phyloP scores from a whole-genome alignment of 2,329 filamentous ascomycete genomes.

The Fusarium sp. region DNA sequence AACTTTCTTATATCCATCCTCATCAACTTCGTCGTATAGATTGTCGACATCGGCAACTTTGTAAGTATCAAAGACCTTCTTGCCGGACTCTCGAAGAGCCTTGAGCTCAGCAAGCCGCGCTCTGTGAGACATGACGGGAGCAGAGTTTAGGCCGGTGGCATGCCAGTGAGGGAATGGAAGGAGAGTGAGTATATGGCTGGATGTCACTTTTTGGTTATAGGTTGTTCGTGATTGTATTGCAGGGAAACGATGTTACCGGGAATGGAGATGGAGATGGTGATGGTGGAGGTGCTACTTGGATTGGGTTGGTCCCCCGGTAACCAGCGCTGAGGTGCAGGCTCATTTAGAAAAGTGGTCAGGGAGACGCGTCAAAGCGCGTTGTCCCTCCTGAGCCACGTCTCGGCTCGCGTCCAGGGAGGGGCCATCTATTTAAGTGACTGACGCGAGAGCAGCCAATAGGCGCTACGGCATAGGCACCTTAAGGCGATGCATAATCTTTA shows the following conservation, averaged over 20 bases:
- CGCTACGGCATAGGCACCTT: not conserved
- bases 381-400: conserved; percentile 17
- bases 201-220: not conserved
- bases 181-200: not conserved
- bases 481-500: not conserved
- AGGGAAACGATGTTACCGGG: conserved; percentile 8
- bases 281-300: conserved; percentile 14
- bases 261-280: conserved; percentile 5
- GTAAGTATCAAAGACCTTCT: conserved; percentile 89
- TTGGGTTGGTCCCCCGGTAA: conserved; percentile 32
- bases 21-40: conserved; percentile 95
- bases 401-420: conserved; percentile 17
- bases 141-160: conserved; percentile 32
- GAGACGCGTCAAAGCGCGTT: conserved; percentile 30
- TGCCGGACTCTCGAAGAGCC: conserved; percentile 86
- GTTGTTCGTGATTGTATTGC: conserved; percentile 1
- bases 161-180: conserved; percentile 20
- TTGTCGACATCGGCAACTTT: conserved; percentile 84
- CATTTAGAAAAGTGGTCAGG: conserved; percentile 35
- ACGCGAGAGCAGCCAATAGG: conserved; percentile 11
- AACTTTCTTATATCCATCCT: conserved; percentile 96
- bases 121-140: conserved; percentile 51
- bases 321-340: conserved; percentile 3
- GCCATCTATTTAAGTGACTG: conserved; percentile 16
- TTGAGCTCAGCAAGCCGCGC: conserved; percentile 79